phyloP scores from a whole-genome alignment of 106 monocot genomes.

The Gastrodia elata region DNA sequence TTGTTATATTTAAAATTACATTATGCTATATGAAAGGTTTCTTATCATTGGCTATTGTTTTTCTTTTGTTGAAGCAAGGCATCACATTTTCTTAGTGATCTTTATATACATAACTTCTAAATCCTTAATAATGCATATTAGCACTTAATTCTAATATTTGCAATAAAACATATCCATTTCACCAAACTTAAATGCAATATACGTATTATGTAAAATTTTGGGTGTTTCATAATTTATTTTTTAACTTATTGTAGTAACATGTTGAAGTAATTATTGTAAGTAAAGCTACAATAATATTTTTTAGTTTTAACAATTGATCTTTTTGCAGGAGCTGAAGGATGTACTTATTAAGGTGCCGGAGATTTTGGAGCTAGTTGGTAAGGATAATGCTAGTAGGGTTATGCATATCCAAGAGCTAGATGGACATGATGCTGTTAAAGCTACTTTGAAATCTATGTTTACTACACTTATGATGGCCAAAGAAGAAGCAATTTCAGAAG shows the following conservation, averaged over 20 bases:
- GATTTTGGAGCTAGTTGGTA: constrained; percentile 56
- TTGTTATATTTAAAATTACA: too few relatives aligned
- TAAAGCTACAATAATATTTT: neutral
- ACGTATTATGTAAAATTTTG: too few relatives aligned
- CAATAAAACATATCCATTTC: too few relatives aligned
- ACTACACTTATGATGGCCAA: constrained; percentile 73
- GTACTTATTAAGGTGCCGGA: constrained; percentile 66
- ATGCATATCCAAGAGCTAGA: constrained; percentile 24
- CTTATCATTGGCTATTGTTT: too few relatives aligned
- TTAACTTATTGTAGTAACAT: neutral
- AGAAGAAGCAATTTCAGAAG: constrained; percentile 40
- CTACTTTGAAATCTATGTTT: constrained; percentile 42
- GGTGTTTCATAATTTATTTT: too few relatives aligned
- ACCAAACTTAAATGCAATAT: too few relatives aligned
- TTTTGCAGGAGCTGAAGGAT: constrained; percentile 68
- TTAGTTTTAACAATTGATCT: neutral
- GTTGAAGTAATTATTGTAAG: neutral
- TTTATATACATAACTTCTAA: too few relatives aligned
- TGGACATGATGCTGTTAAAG: constrained; percentile 25
- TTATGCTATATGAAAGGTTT: too few relatives aligned
- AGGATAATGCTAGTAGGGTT: constrained; percentile 20
- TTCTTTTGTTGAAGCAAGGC: too few relatives aligned
- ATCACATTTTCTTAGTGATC: too few relatives aligned
- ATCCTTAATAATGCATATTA: too few relatives aligned
- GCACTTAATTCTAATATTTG: too few relatives aligned